Conservation (phyloP, 2,329 filamentous ascomycete species). For the Neofusicoccum kwambonambiense region DNA sequence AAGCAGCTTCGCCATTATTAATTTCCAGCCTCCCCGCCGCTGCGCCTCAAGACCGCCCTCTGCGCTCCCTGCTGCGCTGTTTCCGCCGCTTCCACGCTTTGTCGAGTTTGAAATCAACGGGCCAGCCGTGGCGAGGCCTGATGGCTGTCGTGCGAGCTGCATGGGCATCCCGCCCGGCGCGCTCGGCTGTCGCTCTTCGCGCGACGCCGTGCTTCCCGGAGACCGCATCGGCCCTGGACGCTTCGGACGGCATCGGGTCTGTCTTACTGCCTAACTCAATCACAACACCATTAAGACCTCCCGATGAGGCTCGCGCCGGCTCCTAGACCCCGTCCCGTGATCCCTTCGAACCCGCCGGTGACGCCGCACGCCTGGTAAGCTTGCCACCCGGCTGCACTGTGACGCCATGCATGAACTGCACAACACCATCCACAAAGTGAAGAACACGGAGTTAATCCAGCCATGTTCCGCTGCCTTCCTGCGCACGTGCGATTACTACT, state of each 20-base stretch:
- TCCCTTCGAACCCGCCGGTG: background rate
- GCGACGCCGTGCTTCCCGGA: background rate
- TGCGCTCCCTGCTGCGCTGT: too few relatives aligned
- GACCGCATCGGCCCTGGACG: background rate
- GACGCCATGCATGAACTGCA: background rate
- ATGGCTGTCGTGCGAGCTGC: background rate
- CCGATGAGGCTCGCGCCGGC: background rate
- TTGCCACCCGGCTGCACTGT: background rate
- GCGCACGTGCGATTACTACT: background rate
- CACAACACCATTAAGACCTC: background rate
- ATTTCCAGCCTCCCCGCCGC: background rate
- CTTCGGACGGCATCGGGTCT: background rate
- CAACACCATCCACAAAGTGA: background rate
- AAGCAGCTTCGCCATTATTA: background rate
- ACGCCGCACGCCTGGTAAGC: background rate
- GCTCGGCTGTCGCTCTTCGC: constrained; percentile 5
- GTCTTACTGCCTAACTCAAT: background rate
- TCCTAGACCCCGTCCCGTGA: too few relatives aligned
- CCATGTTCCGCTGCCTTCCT: background rate
- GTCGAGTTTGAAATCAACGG: background rate
- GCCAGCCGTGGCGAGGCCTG: background rate
- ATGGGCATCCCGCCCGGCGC: background rate
- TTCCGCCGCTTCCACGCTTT: background rate
- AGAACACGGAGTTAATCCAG: background rate
- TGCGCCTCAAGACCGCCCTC: background rate